Base-by-base conservation (phyloP, 1,139 yeast species). In the Lodderomyces oxycetoniae region DNA sequence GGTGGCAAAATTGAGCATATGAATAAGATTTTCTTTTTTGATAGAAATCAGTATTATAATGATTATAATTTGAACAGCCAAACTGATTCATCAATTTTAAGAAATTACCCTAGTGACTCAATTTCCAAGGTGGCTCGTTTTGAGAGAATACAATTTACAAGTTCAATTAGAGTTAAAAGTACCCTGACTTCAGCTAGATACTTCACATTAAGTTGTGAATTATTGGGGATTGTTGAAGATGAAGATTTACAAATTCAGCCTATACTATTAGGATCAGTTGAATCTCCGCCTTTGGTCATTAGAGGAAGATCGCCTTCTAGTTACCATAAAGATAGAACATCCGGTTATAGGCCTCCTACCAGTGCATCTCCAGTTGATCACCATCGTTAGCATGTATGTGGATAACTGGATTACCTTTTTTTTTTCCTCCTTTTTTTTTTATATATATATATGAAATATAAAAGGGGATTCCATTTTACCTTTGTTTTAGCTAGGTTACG, bases 241-340 rank as follows among this genome's bases (percentile, higher is more conserved):
- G 70, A 64, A 15, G 62, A 59, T 24, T 45, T 54, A 27, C 62
- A 59, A 38, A 61, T 61, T 13, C 68, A 64, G 41, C 71, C 71
- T 2, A 53, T 63, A 19, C 53, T 67, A 37, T 53, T 67, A 35
- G 56, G 67, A 20, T 55, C 63, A 1, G 52, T 76, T 17, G 76
- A 70, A 47, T 77, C 84, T 1, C 84, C 84, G 1, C 79, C 82
- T 1, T 61, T 79, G 43, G 64, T 75, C n/a, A 72, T 79, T 22
- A 62, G 86, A 43, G 87, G 87, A 2, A 62, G 86, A 47, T 77
- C 84, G 5, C 85, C 86, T 4, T 74, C 84, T 1, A 78, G 74
- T 47, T 79, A 79, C 44, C 71, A 63, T 35, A 61, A 59, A 42
- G 68, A 63, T 38, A 53, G 62, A 42, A 62, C 68, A 11, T 55